Base-by-base conservation (phyloP, 164 flowering plant genomes). In the Saururus chinensis region DNA sequence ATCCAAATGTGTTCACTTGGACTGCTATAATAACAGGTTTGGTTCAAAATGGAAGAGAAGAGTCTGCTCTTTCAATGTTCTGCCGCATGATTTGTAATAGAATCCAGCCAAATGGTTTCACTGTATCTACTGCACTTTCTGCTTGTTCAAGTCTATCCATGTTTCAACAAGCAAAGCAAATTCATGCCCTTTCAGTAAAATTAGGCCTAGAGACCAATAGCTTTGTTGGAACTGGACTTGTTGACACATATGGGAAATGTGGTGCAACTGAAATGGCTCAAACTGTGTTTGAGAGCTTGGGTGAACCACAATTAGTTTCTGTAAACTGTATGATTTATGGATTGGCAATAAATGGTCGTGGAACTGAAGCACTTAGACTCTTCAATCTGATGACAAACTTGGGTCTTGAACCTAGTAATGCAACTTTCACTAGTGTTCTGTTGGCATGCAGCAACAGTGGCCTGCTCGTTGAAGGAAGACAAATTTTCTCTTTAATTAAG, bases 1-100 rank as follows among this genome's bases (percentile, higher is more conserved):
- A 68, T 52, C 82, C 82, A 37, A 84, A 80, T 66, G 64, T 68
- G 45, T 85, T 87, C 51, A 70, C 80, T 16, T 84, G 89, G 88
- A 82, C 86, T 25, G 79, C 88, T 21, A 52, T 84, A 51, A 83
- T 87, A 9, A 63, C 63, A 13, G 88, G 81, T 42, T 74, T 75
- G 55, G 76, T 76, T 59, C 83, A 79, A 40, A 81, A 82, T 73
- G 81, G 75, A 53, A 74, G 73, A 71, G 84, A 75, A 65, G 79
- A 80, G 63, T 56, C 57, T 55, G 83, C 81, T 13, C 61, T 87
- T 45, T 64, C 54, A 4, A 71, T 64, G 63, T 83, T 77, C 30
- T 60, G 75, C 19, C 40, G 61, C 41, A 84, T 84, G 88, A 67
- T 77, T 24, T 64, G 73, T 9, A 58, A 41, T 57, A 74, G 80